Percentiles rank a stretch among this genome's conserved stretches.
Evolutionary conservation across 345 rosid species (phyloP).

Genomic region (Populus deltoides): DNA sequence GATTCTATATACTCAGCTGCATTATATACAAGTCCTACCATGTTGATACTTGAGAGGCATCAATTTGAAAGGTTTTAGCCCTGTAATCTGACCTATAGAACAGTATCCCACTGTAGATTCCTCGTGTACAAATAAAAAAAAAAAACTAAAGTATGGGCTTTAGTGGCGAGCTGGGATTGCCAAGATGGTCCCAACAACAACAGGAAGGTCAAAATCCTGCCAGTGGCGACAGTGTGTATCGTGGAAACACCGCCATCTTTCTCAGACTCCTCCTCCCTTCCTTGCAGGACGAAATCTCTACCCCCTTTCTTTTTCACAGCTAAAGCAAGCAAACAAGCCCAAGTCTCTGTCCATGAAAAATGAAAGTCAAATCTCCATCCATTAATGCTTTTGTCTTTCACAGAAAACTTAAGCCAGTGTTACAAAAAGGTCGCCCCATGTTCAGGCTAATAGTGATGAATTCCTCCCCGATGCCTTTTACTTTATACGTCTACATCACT

Average conservation of each 20-base stretch:
- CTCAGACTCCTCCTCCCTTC: neutral
- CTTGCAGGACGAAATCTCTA: neutral
- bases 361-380: constrained; percentile 19
- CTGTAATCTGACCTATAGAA: neutral
- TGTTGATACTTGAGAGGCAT: neutral
- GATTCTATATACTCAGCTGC: too few species aligned
- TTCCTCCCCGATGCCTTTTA: neutral
- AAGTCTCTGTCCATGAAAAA: constrained; percentile 19
- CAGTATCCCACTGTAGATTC: neutral
- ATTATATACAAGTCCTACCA: too few species aligned
- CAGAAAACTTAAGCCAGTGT: constrained; percentile 1
- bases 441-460: neutral
- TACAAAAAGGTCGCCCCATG: neutral
- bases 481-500: constrained; percentile 12
- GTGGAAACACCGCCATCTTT: neutral
- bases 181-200: constrained; percentile 7
- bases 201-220: constrained; percentile 6
- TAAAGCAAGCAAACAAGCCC: constrained; percentile 5
- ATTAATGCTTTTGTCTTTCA: constrained; percentile 8
- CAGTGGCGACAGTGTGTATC: neutral
- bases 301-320: constrained; percentile 17
- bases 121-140: neutral
- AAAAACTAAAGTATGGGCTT: neutral
- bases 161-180: neutral
- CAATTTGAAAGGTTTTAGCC: neutral